These are phyloP conservation scores for Lithohypha guttulata DNA, from an alignment of 2,329 filamentous ascomycete species.

Conservation along the genomic window DNA sequence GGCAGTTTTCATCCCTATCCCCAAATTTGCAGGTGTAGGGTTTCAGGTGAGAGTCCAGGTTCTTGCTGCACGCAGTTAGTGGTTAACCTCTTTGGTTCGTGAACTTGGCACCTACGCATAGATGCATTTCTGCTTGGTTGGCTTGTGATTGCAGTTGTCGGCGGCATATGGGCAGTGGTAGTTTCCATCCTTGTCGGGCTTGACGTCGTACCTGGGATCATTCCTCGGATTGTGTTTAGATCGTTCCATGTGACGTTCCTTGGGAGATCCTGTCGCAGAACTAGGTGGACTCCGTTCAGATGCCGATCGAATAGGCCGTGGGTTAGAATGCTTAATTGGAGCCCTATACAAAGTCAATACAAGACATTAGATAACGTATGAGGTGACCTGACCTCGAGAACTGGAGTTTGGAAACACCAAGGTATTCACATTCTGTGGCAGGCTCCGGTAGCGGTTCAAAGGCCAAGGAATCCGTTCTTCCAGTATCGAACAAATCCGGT, in stretches of 20 bases:
- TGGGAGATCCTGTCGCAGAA: slow-evolving; percentile 8
- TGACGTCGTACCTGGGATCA: slow-evolving; percentile 18
- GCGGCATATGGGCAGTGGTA: slow-evolving; percentile 85
- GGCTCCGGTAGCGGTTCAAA: slow-evolving; percentile 5
- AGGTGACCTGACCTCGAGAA: slow-evolving; percentile 8
- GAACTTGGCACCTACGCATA: slow-evolving; percentile 79
- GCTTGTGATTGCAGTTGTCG: slow-evolving; percentile 72
- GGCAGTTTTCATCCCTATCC: slow-evolving; percentile 53
- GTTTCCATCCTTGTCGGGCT: slow-evolving; percentile 52
- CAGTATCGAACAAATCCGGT: slow-evolving; percentile 4
- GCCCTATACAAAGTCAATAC: slow-evolving; percentile 3
- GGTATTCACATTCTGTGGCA: slow-evolving; percentile 5
- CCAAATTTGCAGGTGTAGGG: slow-evolving; percentile 78
- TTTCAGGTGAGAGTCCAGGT: slow-evolving; percentile 91
- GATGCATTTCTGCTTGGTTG: slow-evolving; percentile 96
- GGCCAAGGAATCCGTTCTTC: not conserved
- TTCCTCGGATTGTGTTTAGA: slow-evolving; percentile 17
- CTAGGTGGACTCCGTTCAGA: slow-evolving; percentile 16
- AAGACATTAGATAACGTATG: not conserved
- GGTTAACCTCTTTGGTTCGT: too few relatives aligned
- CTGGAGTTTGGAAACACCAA: slow-evolving; percentile 9
- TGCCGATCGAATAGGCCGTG: slow-evolving; percentile 19
- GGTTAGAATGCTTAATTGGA: slow-evolving; percentile 9
- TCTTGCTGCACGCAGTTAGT: slow-evolving; percentile 75
- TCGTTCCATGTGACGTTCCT: slow-evolving; percentile 16